Evolutionary conservation across 768 basidiomycete genomes (phyloP), one percentile per base, ranked within the genome.

Genomic region (Collybia sp.): DNA sequence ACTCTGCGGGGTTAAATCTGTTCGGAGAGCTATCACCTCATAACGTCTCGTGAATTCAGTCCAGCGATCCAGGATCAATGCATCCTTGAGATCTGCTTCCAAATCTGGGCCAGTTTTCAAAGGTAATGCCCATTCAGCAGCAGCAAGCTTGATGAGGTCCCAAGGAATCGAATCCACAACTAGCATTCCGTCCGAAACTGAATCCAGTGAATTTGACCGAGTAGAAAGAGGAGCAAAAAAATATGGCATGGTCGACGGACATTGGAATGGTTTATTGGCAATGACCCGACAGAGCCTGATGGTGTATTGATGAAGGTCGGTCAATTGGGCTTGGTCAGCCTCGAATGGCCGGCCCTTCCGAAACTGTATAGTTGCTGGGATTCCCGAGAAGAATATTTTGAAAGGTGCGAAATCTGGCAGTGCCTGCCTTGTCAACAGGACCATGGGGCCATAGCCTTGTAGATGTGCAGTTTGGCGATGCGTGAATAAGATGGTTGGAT

Each of bases 31-130:
- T 19, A 77, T 58, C 15, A 75, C 76, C 54, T 73, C 75, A 58
- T 84, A 90, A 38, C 88, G 73, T 48, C 83, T 70, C 2, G 87
- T 88, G 55, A 83, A 87, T 57, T 88, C 87, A n/a, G 79, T 77
- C 65, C 71, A 72, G 47, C 88, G 72, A 54, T 92, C 89, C 61
- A 89, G 86, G 30, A 93, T 67, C 16, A 93, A 67, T 18, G 80
- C 76, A 54, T 89, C 85, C 42, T 71, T 56, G 15, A 85, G 60
- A 41, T 75, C 79, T 32, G 68, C 62, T 30, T 71, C 66, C 16
- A 77, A 55, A 6, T 62, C 57, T 43, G 70, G 63, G 12, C 67
- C 64, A 37, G 55, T 56, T 40, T 69, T 67, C 17, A 90, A 67
- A 2, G 75, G 70, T 8, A 69, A 63, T 40, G 72, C 71, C 72